Evolutionary conservation across 208 protist species (phyloP).

Genomic region (Crithidia bombi): DNA sequence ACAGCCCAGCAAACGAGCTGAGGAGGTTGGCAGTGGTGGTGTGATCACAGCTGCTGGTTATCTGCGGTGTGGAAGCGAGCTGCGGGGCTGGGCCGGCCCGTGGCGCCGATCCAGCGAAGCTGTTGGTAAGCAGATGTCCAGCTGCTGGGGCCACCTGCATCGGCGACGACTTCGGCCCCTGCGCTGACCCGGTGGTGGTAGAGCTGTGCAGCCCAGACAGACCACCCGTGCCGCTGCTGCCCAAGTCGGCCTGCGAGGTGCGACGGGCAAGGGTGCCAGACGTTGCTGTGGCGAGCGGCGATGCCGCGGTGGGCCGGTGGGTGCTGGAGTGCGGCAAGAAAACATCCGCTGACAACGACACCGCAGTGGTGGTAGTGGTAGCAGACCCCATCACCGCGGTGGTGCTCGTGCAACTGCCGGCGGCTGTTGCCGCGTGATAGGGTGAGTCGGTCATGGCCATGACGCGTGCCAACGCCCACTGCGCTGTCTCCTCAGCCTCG

Average conservation of each 20-base stretch:
- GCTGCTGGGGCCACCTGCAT: neutral
- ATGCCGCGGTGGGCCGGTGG: neutral
- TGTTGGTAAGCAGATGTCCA: neutral
- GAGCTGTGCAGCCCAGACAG: neutral
- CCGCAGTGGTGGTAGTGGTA: neutral
- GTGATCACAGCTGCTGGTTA: neutral
- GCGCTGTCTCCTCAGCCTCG: constrained; percentile 46
- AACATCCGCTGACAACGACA: neutral
- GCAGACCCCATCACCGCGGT: neutral
- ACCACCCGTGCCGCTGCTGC: constrained; percentile 12
- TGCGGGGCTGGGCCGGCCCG: constrained; percentile 3
- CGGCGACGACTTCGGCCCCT: neutral
- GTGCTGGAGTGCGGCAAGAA: neutral
- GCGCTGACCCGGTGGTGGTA: neutral
- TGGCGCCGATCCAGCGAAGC: constrained; percentile 6
- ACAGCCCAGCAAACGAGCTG: neutral
- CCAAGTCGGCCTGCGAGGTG: constrained; percentile 4
- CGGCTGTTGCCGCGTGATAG: neutral
- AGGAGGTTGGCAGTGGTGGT: constrained; percentile 22
- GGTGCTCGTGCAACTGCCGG: constrained; percentile 1
- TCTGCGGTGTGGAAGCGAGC: constrained; percentile 10
- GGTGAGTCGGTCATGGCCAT: constrained; percentile 8
- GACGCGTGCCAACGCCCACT: constrained; percentile 41
- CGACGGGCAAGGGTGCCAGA: neutral
- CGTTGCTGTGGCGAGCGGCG: neutral